Percentiles rank a stretch among this genome's conserved stretches.
Evolutionary conservation across 163 green algal species (phyloP).

Genomic region (Trebouxia gelatinosa): DNA sequence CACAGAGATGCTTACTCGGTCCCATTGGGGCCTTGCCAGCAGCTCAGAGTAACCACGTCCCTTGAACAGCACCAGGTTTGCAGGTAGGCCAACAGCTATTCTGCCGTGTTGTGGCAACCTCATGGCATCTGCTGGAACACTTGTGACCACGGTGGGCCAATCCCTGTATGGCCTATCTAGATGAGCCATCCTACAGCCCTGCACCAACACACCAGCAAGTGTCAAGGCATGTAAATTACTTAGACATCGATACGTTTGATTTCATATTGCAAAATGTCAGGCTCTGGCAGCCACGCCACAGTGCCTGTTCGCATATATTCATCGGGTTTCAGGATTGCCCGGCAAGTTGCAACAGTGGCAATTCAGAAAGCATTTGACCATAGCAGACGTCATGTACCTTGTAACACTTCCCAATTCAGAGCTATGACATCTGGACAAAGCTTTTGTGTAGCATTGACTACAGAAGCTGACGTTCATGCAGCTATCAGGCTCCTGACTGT

Average conservation of each 20-base stretch:
- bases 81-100: constrained; percentile 43
- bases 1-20: constrained; percentile 26
- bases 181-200: constrained; percentile 65
- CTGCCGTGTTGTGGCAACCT: constrained; percentile 39
- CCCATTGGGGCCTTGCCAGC: constrained; percentile 60
- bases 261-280: too few species aligned
- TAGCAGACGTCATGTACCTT: too few species aligned
- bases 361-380: neutral
- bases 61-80: constrained; percentile 70
- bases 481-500: neutral
- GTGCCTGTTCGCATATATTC: neutral
- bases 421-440: neutral
- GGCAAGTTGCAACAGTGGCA: neutral
- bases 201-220: too few species aligned
- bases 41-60: constrained; percentile 68
- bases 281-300: too few species aligned
- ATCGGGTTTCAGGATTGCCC: neutral
- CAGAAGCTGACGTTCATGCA: neutral
- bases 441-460: neutral
- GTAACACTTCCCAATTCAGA: neutral
- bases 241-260: neutral
- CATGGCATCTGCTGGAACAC: constrained; percentile 65
- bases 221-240: too few species aligned
- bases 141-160: constrained; percentile 54
- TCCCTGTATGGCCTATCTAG: constrained; percentile 63